A percentile compares a stretch with the other conserved stretches of the same genome.
phyloP scores from a whole-genome alignment of 1,284 basidiomycete species.

The Apiotrichum porosum region DNA sequence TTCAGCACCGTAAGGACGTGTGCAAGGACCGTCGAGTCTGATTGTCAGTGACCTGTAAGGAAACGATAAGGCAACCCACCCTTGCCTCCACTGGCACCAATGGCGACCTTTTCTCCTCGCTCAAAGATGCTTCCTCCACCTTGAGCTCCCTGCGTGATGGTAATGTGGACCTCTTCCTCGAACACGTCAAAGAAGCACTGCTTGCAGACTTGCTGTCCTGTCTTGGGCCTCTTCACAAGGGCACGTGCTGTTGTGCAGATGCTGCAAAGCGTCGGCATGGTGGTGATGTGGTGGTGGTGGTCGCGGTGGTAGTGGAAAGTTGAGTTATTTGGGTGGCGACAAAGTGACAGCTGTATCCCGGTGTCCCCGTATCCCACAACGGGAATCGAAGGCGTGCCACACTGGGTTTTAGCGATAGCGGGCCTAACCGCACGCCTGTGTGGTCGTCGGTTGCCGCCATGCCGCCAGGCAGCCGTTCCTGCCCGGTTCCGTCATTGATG shows the following conservation, averaged over 20 bases:
- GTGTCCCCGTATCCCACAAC: too few relatives aligned
- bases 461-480: too few relatives aligned
- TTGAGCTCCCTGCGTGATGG: constrained; percentile 57
- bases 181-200: constrained; percentile 96
- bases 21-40: constrained; percentile 96
- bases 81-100: constrained; percentile 97
- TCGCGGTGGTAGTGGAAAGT: not conserved
- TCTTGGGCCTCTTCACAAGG: constrained; percentile 92
- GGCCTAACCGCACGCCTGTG: too few relatives aligned
- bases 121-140: constrained; percentile 71
- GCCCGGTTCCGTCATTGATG: too few relatives aligned
- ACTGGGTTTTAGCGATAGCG: too few relatives aligned
- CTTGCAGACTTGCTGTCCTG: constrained; percentile 92
- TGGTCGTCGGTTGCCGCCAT: too few relatives aligned
- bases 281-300: not conserved
- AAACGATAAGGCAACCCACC: constrained; percentile 53
- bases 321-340: not conserved
- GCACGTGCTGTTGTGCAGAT: constrained; percentile 73
- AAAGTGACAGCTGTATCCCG: too few relatives aligned
- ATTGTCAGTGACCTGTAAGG: not conserved
- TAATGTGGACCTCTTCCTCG: constrained; percentile 96
- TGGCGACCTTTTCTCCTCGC: constrained; percentile 89
- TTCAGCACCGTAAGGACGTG: constrained; percentile 95
- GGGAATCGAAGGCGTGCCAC: too few relatives aligned
- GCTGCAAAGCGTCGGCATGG: constrained; percentile 45